These are phyloP conservation scores for Collybiopsis luxurians DNA, from an alignment of 768 basidiomycete genomes.

Conservation along the genomic window DNA sequence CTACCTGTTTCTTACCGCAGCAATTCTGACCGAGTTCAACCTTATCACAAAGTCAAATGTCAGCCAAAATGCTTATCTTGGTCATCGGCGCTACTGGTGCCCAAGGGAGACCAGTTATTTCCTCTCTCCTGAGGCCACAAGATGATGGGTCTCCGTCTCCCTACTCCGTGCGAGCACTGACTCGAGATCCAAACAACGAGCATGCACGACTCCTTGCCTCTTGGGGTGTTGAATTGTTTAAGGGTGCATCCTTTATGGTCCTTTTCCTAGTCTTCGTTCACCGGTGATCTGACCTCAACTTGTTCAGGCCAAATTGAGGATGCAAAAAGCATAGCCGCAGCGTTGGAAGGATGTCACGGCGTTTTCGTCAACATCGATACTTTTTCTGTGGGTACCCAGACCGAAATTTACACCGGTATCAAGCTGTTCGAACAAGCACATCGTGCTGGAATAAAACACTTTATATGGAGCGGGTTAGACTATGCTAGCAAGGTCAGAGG, in stretches of 20 bases:
- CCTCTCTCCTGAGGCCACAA: constrained; percentile 30
- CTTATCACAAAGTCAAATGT: too few relatives aligned
- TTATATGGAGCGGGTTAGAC: not conserved
- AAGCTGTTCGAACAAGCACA: constrained; percentile 4
- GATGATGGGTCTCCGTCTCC: constrained; percentile 39
- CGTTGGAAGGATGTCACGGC: constrained; percentile 31
- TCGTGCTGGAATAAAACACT: not conserved
- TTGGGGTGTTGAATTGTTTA: constrained; percentile 27
- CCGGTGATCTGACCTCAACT: too few relatives aligned
- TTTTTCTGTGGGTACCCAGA: not conserved
- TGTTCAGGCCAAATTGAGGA: constrained; percentile 32
- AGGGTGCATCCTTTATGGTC: not conserved
- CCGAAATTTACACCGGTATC: not conserved
- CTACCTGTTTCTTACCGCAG: too few relatives aligned
- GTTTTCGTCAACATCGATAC: constrained; percentile 12
- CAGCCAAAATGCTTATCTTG: constrained; percentile 32
- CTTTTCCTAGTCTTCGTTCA: too few relatives aligned
- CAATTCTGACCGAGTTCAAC: too few relatives aligned
- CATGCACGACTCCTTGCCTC: constrained; percentile 32
- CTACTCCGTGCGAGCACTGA: constrained; percentile 40
- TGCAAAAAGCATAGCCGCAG: constrained; percentile 23
- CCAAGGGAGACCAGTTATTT: constrained; percentile 39
- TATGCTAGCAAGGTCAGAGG: not conserved
- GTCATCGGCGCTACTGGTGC: constrained; percentile 47
- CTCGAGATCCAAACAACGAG: constrained; percentile 29